Evolutionary conservation across 2,329 filamentous ascomycete genomes (phyloP).

Genomic region (Paraphaeosphaeria sporulosa): DNA sequence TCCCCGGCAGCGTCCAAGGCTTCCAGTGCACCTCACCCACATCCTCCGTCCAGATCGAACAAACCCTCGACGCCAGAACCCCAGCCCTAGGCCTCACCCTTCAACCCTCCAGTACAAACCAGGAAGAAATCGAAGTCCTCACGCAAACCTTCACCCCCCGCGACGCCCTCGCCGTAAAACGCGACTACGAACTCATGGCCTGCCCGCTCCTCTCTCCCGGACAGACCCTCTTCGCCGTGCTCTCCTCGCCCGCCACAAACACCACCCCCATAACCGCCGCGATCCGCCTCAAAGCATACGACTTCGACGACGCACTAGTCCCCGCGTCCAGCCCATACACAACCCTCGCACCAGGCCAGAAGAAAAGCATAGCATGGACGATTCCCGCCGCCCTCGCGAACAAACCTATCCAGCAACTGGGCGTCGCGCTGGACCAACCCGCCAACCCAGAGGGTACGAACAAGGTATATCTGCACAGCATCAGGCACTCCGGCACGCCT

Average conservation of each 20-base stretch:
- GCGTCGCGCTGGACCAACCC: background rate
- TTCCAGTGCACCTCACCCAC: constrained; percentile 3
- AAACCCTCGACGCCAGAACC: constrained; percentile 11
- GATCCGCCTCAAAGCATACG: constrained; percentile 17
- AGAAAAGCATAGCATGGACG: constrained; percentile 9
- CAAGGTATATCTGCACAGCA: constrained; percentile 5
- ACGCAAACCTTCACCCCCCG: constrained; percentile 13
- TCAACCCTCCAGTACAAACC: background rate
- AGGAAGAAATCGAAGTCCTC: constrained; percentile 4
- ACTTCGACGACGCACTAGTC: constrained; percentile 11
- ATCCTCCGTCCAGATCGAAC: constrained; percentile 11
- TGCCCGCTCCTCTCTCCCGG: constrained; percentile 14
- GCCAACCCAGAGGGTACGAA: background rate
- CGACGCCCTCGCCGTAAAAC: constrained; percentile 23
- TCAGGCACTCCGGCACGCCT: constrained; percentile 5
- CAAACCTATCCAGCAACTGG: constrained; percentile 13
- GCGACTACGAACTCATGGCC: constrained; percentile 21
- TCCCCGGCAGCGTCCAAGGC: constrained; percentile 48
- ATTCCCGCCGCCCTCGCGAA: constrained; percentile 11
- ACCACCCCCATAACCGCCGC: background rate
- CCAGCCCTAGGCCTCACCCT: constrained; percentile 15
- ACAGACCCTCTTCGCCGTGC: constrained; percentile 5
- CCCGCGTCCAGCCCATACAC: background rate
- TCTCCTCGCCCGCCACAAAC: background rate
- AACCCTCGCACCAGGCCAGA: background rate